Conservation (phyloP, 2,329 filamentous ascomycete genomes). For the Fusarium sp. region DNA sequence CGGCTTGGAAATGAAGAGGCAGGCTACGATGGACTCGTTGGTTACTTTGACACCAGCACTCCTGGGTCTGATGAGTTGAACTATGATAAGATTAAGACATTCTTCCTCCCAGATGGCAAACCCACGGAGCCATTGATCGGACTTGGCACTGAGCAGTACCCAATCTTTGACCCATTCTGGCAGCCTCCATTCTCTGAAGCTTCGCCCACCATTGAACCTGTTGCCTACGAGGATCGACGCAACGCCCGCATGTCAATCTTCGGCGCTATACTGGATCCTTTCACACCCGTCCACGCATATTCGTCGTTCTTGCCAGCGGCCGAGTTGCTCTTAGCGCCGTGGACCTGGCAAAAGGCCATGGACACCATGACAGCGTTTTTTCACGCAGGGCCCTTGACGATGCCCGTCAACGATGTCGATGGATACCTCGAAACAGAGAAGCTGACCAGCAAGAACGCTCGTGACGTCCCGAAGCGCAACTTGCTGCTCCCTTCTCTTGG, state of each 20-base stretch:
- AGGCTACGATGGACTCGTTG: slow-evolving; percentile 53
- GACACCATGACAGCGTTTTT: slow-evolving; percentile 55
- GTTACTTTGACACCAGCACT: slow-evolving; percentile 49
- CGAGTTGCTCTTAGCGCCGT: slow-evolving; percentile 47
- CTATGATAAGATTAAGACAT: slow-evolving; percentile 43
- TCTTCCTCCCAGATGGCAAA: slow-evolving; percentile 29
- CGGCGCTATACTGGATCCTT: slow-evolving; percentile 53
- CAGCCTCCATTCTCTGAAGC: slow-evolving; percentile 13
- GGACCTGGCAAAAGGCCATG: slow-evolving; percentile 53
- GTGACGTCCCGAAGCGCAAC: background rate
- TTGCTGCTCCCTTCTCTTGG: slow-evolving; percentile 36
- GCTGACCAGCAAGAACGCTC: background rate
- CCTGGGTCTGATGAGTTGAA: slow-evolving; percentile 31
- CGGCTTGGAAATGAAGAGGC: slow-evolving; percentile 51
- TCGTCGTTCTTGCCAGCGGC: slow-evolving; percentile 48
- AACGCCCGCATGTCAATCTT: slow-evolving; percentile 35
- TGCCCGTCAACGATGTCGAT: slow-evolving; percentile 38
- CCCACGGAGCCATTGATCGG: background rate
- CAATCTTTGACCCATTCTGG: slow-evolving; percentile 43
- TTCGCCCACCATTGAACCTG: background rate
- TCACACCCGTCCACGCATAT: slow-evolving; percentile 50
- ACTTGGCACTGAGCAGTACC: slow-evolving; percentile 35
- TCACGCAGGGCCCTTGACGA: slow-evolving; percentile 49
- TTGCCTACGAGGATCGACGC: slow-evolving; percentile 3
- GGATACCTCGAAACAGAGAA: background rate